These are phyloP conservation scores for Hondaea fermentalgiana DNA, from an alignment of 108 stramenopile genomes.

Conservation along the genomic window DNA sequence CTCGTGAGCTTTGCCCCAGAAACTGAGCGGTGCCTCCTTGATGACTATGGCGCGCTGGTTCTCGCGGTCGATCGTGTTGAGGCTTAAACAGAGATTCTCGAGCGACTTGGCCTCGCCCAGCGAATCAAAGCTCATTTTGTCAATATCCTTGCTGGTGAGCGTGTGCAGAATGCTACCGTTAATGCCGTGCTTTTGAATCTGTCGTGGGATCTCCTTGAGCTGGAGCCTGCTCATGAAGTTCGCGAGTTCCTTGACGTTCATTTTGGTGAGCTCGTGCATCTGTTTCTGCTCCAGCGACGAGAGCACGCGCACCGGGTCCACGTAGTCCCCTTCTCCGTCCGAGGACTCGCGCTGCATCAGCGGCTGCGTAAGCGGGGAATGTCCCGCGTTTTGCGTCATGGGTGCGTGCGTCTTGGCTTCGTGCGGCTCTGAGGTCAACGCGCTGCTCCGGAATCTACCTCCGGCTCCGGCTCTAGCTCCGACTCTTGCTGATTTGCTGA, in stretches of 20 bases:
- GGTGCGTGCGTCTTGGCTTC: not conserved
- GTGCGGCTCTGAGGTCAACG: no score
- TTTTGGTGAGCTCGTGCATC: not conserved
- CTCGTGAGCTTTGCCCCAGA: not conserved
- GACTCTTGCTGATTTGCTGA: no score
- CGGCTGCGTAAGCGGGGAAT: not conserved
- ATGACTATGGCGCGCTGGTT: not conserved
- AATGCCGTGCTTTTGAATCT: not conserved
- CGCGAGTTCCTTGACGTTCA: not conserved
- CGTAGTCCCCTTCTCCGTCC: not conserved
- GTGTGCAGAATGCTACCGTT: constrained; percentile 3
- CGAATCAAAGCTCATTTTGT: not conserved
- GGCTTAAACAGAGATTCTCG: not conserved
- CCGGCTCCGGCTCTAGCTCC: no score
- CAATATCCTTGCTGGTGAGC: not conserved
- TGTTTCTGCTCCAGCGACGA: not conserved
- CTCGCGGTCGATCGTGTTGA: not conserved
- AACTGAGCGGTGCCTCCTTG: not conserved
- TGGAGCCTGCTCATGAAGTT: not conserved
- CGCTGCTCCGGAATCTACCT: no score
- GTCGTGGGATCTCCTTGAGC: not conserved
- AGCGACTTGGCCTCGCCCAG: not conserved
- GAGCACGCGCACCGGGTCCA: constrained; percentile 2
- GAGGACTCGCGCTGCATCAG: not conserved
- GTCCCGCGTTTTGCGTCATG: not conserved